phyloP scores from a whole-genome alignment of 805 yeast species.

The Blastobotrys parvus region DNA sequence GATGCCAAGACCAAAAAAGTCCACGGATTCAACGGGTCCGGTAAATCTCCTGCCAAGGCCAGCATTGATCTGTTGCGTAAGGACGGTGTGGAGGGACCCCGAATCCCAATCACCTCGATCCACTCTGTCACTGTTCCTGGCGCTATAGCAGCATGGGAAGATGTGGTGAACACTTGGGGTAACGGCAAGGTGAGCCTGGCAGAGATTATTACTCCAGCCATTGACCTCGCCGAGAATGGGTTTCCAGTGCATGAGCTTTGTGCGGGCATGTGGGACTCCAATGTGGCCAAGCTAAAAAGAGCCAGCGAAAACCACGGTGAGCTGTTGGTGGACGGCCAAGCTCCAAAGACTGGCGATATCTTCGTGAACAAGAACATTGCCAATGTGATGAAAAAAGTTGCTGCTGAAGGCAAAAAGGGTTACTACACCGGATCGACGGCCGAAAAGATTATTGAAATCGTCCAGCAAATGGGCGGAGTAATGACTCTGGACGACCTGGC shows the following conservation, averaged over 20 bases:
- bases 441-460: slow-evolving; percentile 47
- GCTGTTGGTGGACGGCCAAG: slow-evolving; percentile 27
- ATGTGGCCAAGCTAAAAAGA: slow-evolving; percentile 32
- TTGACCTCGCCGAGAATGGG: slow-evolving; percentile 61
- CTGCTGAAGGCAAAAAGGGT: slow-evolving; percentile 50
- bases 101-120: slow-evolving; percentile 47
- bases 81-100: slow-evolving; percentile 36
- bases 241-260: slow-evolving; percentile 57
- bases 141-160: slow-evolving; percentile 72
- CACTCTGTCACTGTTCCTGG: slow-evolving; percentile 70
- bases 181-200: slow-evolving; percentile 53
- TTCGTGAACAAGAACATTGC: slow-evolving; percentile 48
- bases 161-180: slow-evolving; percentile 63
- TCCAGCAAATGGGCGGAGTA: slow-evolving; percentile 47
- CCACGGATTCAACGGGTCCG: slow-evolving; percentile 67
- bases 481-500: slow-evolving; percentile 48
- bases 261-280: slow-evolving; percentile 40
- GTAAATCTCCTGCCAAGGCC: slow-evolving; percentile 50
- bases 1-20: slow-evolving; percentile 42
- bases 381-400: slow-evolving; percentile 42
- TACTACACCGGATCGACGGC: slow-evolving; percentile 70
- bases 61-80: slow-evolving; percentile 41
- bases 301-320: slow-evolving; percentile 29
- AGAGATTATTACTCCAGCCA: slow-evolving; percentile 39
- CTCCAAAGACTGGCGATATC: slow-evolving; percentile 55